Base-by-base conservation (phyloP, 2,329 filamentous ascomycete species). In the Botrytis elliptica region DNA sequence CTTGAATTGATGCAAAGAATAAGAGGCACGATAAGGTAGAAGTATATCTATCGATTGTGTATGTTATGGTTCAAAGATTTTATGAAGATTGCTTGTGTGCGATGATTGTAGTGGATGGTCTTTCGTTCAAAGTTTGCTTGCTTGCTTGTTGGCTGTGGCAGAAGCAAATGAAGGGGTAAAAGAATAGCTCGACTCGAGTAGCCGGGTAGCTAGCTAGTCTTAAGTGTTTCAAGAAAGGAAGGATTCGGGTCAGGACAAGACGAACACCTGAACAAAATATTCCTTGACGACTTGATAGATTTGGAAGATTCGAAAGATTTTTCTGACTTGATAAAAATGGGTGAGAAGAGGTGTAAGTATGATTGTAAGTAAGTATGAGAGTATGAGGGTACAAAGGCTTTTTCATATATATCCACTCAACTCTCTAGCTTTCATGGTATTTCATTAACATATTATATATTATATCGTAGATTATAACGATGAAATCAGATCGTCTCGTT, bases 131-230 rank as follows among this genome's bases (percentile, higher is more conserved):
- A 52, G 22, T n/a, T n/a, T 52, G 40, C 63, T 65, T 33, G 22
- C 44, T 49, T 55, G 25, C n/a, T 55, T 55, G 40, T 40, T 66
- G 20, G 25, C 46, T 22, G 64, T 38, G 65, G 40, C 7, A 25
- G 49, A 40, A 40, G 29, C 42, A 65, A 64, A 71, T 71, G 69
- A 65, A 65, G 44, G 57, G 70, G 59, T 29, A 66, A 25, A 71
- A 57, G 52, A 29, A 29, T 29, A 57, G 52, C 52, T 57, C 52
- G 52, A 57, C n/a, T 57, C 52, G 40, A 70, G 38, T 40, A 38
- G 22, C 29, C 8, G 25, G 10, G 33, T 62, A 16, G 36, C 10
- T 25, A 40, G 36, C 20, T 25, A 40, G 36, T 12, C 36, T 25
- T 62, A 40, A 40, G 59, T 25, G 59, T 25, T 62, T 63, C 14